Percentiles rank a stretch among this genome's conserved stretches.
Evolutionary conservation across 371 early-diverging fungal species (phyloP).

Genomic region (Mucor lusitanicus): DNA sequence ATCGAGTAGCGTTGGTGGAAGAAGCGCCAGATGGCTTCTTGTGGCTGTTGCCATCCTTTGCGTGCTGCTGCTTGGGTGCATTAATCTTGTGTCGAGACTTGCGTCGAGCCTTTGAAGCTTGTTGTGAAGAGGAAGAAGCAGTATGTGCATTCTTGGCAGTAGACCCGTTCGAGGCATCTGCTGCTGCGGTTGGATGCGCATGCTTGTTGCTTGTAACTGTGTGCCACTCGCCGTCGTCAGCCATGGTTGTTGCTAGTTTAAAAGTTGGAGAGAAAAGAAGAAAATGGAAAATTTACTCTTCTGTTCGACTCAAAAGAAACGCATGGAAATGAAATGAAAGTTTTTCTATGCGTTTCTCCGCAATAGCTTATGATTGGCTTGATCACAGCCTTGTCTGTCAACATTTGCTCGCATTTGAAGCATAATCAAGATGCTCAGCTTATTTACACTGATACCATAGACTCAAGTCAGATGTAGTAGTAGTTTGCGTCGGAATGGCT

Average conservation of each 20-base stretch:
- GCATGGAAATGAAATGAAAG: not conserved
- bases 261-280: not conserved
- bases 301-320: not conserved
- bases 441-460: not conserved
- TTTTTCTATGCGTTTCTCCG: not conserved
- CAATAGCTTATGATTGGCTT: not conserved
- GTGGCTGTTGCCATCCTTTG: not conserved
- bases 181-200: not conserved
- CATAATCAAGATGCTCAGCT: not conserved
- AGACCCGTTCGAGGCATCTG: not conserved
- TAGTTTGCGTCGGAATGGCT: not conserved
- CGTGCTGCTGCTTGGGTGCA: not conserved
- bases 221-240: constrained; percentile 38
- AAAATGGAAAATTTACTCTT: constrained; percentile 1
- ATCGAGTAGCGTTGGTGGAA: not conserved
- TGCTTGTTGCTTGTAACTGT: constrained; percentile 22
- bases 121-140: not conserved
- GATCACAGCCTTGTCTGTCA: not conserved
- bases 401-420: not conserved
- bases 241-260: constrained; percentile 8
- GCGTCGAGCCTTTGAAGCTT: not conserved
- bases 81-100: constrained; percentile 10
- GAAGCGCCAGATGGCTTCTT: not conserved
- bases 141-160: not conserved
- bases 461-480: not conserved